Base-by-base conservation (phyloP, 129 eudicot genomes). In the Logfia minima region DNA sequence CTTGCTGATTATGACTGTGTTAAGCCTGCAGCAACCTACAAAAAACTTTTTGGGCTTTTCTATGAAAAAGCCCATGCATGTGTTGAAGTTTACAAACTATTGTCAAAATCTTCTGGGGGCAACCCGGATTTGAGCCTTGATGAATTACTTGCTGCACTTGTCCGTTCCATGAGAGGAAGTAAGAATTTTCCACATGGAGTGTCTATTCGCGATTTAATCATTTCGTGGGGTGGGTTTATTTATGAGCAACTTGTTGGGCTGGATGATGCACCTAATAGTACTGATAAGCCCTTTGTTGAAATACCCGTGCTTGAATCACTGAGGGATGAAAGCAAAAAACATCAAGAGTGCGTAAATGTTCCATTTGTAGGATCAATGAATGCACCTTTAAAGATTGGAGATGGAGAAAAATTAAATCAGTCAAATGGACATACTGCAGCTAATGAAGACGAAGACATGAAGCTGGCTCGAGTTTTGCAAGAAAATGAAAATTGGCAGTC, bases 1-100 rank as follows among this genome's bases (percentile, higher is more conserved):
- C 77, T 86, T 51, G 96, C 93, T 58, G 96, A 90, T 77, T 90
- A 90, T 81, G 90, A 88, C 72, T 90, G 96, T 79, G 80, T 86
- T 26, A 86, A 84, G 60, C 92, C 97, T 24, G 82, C 93, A 8
- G 84, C 68, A 37, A 69, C 78, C 63, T 91, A 84, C 88, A 86
- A 82, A 75, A 88, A 83, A 56, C 84, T 79, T 11, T 86, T 81
- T 26, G 90, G 80, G 17, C 93, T 72, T 32, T 86, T 91, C 60
- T 83, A 71, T 77, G 92, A 81, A 68, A 91, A 91, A 79, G 94
- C 93, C 21, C 48, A 58, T 73, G 84, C 93, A 11, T 88, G 97
- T 65, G 79, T 85, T 70, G 92, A 88, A 78, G 85, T 91, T 3
- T 91, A 91, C 83, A 86, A 86, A 58, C 82, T 82, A 31, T 60